Evolutionary conservation across 192 early-diverging fungal species (phyloP).

Genomic region (Coemansia sp.): DNA sequence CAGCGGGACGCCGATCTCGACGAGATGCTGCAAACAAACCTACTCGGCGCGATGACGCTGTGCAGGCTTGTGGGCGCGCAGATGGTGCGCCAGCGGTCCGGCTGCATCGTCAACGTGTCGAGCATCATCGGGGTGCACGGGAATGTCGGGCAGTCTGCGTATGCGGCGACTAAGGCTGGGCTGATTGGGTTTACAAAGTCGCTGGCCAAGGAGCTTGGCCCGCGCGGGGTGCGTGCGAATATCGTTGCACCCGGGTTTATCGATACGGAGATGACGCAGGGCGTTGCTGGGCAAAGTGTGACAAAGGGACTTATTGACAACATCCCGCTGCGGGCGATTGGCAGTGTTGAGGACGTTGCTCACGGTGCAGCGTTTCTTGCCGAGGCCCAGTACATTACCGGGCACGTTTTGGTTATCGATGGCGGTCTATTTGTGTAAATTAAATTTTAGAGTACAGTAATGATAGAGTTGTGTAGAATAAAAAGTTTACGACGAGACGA

Average conservation of each 20-base stretch:
- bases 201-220: constrained; percentile 77
- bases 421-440: constrained; percentile 35
- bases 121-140: constrained; percentile 68
- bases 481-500: constrained; percentile 8
- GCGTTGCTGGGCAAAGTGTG: not conserved
- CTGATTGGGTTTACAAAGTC: constrained; percentile 83
- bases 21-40: constrained; percentile 64
- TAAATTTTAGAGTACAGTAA: too few relatives aligned
- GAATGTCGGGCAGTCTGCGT: constrained; percentile 55
- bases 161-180: constrained; percentile 85
- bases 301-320: constrained; percentile 22
- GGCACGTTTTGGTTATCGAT: constrained; percentile 46
- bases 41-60: constrained; percentile 68
- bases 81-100: constrained; percentile 23
- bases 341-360: constrained; percentile 31
- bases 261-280: constrained; percentile 56
- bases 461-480: too few relatives aligned
- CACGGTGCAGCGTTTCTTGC: constrained; percentile 36
- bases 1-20: constrained; percentile 47
- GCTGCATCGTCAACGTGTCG: constrained; percentile 82
- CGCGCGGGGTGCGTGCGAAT: constrained; percentile 71
- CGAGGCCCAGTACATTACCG: constrained; percentile 36
- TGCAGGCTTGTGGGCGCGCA: constrained; percentile 34
- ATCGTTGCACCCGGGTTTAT: constrained; percentile 87
- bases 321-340: constrained; percentile 18